A percentile compares a stretch with the other conserved stretches of the same genome.
Evolutionary conservation across 495 filamentous ascomycete species (phyloP).

Genomic region (Hypomontagnella monticulosa): DNA sequence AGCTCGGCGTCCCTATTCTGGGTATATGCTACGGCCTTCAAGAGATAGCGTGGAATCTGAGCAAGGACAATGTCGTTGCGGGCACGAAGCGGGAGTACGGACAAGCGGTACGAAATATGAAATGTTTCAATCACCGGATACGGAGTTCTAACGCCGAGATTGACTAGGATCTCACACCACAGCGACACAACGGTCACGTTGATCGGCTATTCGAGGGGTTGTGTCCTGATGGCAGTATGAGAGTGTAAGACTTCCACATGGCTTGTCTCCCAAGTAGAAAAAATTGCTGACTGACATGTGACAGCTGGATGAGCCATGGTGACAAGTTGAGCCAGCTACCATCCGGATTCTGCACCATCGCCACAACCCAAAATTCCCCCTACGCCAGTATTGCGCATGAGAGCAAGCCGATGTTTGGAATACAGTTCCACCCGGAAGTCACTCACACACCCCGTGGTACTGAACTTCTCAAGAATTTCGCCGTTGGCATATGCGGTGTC

Average conservation of each 20-base stretch:
- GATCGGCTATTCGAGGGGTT: slow-evolving; percentile 78
- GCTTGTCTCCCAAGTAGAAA: not conserved
- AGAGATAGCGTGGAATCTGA: slow-evolving; percentile 80
- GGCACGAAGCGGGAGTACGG: slow-evolving; percentile 80
- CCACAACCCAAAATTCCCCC: slow-evolving; percentile 75
- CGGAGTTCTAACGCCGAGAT: slow-evolving; percentile 50
- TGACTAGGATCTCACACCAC: slow-evolving; percentile 51
- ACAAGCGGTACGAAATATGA: slow-evolving; percentile 56
- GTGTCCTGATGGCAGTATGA: slow-evolving; percentile 61
- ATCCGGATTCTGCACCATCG: slow-evolving; percentile 74
- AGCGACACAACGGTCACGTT: slow-evolving; percentile 64
- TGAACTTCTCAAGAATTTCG: slow-evolving; percentile 79
- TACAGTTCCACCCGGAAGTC: slow-evolving; percentile 92
- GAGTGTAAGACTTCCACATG: slow-evolving; percentile 25
- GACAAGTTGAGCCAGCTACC: slow-evolving; percentile 84
- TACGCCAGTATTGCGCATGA: slow-evolving; percentile 85
- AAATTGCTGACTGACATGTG: slow-evolving; percentile 33
- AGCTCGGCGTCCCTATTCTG: slow-evolving; percentile 78
- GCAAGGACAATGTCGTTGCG: slow-evolving; percentile 73
- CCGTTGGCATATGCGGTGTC: slow-evolving; percentile 79
- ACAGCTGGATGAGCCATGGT: slow-evolving; percentile 84
- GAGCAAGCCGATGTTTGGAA: slow-evolving; percentile 72
- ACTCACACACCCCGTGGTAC: slow-evolving; percentile 73
- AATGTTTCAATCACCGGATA: not conserved
- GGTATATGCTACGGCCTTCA: slow-evolving; percentile 84